phyloP scores from a whole-genome alignment of 441 rosid species.

The Erodium trifolium region DNA sequence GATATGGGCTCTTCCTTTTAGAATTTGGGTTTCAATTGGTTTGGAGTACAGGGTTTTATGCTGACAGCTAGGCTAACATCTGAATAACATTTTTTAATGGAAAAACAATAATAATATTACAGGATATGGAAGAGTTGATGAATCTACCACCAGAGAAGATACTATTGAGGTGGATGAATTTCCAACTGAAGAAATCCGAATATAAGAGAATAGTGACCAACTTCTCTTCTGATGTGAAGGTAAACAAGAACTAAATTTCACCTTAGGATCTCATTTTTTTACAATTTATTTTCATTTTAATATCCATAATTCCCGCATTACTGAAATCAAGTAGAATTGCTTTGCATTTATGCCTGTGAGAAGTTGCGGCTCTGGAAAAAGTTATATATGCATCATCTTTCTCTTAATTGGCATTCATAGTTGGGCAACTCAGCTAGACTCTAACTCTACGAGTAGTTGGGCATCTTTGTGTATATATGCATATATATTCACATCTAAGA shows the following conservation, averaged over 20 bases:
- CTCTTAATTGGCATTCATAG: no score
- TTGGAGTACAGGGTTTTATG: not conserved
- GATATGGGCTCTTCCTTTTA: constrained; percentile 4
- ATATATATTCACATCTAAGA: no score
- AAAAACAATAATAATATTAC: constrained; percentile 14
- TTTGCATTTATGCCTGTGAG: not conserved
- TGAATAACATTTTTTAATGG: not conserved
- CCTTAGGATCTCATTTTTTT: constrained; percentile 11
- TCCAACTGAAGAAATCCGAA: constrained; percentile 91
- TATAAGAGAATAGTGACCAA: constrained; percentile 79
- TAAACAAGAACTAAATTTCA: constrained; percentile 26
- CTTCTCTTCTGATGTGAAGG: constrained; percentile 96
- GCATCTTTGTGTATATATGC: no score
- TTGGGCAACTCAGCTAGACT: no score
- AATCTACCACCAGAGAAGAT: constrained; percentile 92
- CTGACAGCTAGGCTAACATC: not conserved
- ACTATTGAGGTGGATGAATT: constrained; percentile 95
- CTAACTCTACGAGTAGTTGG: no score
- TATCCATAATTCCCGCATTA: not conserved
- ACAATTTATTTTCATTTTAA: not conserved
- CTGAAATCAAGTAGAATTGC: not conserved
- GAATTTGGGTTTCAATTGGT: constrained; percentile 15
- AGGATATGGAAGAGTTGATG: constrained; percentile 97
- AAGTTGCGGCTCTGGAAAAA: not conserved
- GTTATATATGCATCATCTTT: no score